phyloP scores from a whole-genome alignment of 192 early-diverging fungal genomes.

The Dissophora ornata region DNA sequence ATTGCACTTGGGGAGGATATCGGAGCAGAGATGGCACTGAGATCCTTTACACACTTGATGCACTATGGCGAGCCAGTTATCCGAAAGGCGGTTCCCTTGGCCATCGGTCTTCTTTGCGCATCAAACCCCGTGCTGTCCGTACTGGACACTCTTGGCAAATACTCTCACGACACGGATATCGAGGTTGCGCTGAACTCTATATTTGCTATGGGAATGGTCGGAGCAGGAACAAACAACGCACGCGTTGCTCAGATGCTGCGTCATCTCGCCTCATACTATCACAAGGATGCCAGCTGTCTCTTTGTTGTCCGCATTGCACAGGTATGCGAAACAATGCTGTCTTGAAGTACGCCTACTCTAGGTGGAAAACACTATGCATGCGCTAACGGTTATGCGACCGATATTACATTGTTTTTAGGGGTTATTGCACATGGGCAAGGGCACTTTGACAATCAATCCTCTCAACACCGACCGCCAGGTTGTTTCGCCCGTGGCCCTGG shows the following conservation, averaged over 20 bases:
- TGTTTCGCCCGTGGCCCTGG: slow-evolving; percentile 89
- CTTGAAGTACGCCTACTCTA: too few species aligned
- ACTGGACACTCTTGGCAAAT: slow-evolving; percentile 96
- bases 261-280: slow-evolving; percentile 96
- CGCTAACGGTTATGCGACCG: too few species aligned
- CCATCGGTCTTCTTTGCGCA: slow-evolving; percentile 93
- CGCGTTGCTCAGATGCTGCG: slow-evolving; percentile 97
- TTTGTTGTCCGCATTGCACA: slow-evolving; percentile 90
- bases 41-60: slow-evolving; percentile 98
- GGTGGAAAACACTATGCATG: too few species aligned
- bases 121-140: slow-evolving; percentile 95
- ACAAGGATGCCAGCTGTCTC: slow-evolving; percentile 90
- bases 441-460: slow-evolving; percentile 96
- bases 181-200: slow-evolving; percentile 96
- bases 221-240: slow-evolving; percentile 99
- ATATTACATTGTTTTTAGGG: too few species aligned
- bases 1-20: slow-evolving; percentile 98
- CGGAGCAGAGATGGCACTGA: slow-evolving; percentile 95
- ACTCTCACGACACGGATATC: slow-evolving; percentile 98
- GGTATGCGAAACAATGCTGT: slow-evolving; percentile 34
- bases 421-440: slow-evolving; percentile 97
- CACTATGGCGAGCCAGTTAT: slow-evolving; percentile 98
- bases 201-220: slow-evolving; percentile 98
- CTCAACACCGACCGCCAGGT: slow-evolving; percentile 93
- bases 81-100: slow-evolving; percentile 93